Base-by-base conservation (phyloP, 768 basidiomycete species). In the Lactarius quietus region DNA sequence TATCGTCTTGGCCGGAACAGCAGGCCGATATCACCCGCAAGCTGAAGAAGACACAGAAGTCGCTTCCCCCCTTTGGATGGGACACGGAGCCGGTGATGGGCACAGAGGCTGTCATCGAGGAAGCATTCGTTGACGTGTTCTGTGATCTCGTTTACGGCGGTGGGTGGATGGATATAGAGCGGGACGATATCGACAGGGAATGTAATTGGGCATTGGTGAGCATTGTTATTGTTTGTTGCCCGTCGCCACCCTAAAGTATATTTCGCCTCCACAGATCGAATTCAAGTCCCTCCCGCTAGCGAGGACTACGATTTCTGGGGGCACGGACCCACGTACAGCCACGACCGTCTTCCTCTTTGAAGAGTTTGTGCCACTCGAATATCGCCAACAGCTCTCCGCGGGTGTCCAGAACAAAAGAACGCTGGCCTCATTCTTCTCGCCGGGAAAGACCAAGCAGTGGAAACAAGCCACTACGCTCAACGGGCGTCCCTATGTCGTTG, bases 181-280 rank as follows among this genome's bases (percentile, higher is more conserved):
- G 86, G 3, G 93, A 95, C 69, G 84, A 87, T 64, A 74, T 86
- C 3, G 92, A 93, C 73, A 80, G 90, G 68, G 92, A 95, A 68
- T 92, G 92, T 70, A 94, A 93, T 72, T 98, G 94, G 94, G 92
- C 89, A 23, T 70, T 98, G 79, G 95, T 95, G 72, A 77, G 86
- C 79, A 43, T 4, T 66, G 48, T 31, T 38, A 9, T 65, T 29
- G 33, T n/a, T 55, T 56, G 59, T 52, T 45, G 3, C 26, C 31
- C 9, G 28, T 39, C 39, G 0, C 8, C 36, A 18, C 52, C 35
- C 41, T 23, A 55, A 18, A 31, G 33, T 29, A 35, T 41, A 6
- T 23, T 33, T 31, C 17, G 14, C 35, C 28, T 28, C 28, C 33
- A 9, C 69, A 96, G 90, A 85, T 96, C 59, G 93, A 96, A 73